phyloP scores from a whole-genome alignment of 2,329 filamentous ascomycete species.

The Penicillium sp. region DNA sequence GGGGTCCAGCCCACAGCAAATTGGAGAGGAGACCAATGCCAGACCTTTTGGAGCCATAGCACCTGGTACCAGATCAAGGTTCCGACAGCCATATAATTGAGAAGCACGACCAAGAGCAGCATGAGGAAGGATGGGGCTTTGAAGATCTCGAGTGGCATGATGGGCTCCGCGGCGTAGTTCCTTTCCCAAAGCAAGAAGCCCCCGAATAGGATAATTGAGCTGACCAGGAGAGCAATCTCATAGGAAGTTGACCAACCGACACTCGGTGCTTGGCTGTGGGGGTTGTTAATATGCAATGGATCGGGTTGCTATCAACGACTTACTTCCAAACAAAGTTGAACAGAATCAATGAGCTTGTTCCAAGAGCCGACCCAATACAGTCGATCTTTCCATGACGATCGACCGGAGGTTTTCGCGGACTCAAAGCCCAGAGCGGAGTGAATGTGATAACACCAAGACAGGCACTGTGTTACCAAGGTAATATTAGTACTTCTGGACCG shows the following conservation, averaged over 20 bases:
- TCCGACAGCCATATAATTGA: constrained; percentile 52
- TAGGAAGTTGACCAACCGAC: constrained; percentile 49
- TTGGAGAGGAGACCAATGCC: constrained; percentile 44
- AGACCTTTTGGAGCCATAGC: constrained; percentile 48
- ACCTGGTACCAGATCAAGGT: constrained; percentile 53
- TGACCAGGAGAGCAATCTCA: constrained; percentile 42
- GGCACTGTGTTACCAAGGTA: constrained; percentile 12
- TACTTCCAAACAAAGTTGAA: constrained; percentile 57
- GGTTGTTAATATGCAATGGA: neutral
- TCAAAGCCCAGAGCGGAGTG: constrained; percentile 27
- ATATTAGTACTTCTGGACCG: neutral
- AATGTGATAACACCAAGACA: constrained; percentile 27
- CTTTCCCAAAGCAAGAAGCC: constrained; percentile 46
- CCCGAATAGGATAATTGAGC: constrained; percentile 38
- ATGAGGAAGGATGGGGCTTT: constrained; percentile 46
- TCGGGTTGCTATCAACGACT: constrained; percentile 15
- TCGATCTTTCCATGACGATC: constrained; percentile 43
- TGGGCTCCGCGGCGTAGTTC: constrained; percentile 41
- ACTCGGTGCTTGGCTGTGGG: constrained; percentile 43
- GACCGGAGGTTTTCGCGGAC: constrained; percentile 32
- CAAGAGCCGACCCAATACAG: constrained; percentile 44
- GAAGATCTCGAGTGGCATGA: constrained; percentile 51
- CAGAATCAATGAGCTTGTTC: constrained; percentile 43
- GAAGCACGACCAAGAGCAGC: constrained; percentile 46
- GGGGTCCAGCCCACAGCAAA: constrained; percentile 45